Base-by-base conservation (phyloP, 257 asterid species). In the Penstemon eatonii region DNA sequence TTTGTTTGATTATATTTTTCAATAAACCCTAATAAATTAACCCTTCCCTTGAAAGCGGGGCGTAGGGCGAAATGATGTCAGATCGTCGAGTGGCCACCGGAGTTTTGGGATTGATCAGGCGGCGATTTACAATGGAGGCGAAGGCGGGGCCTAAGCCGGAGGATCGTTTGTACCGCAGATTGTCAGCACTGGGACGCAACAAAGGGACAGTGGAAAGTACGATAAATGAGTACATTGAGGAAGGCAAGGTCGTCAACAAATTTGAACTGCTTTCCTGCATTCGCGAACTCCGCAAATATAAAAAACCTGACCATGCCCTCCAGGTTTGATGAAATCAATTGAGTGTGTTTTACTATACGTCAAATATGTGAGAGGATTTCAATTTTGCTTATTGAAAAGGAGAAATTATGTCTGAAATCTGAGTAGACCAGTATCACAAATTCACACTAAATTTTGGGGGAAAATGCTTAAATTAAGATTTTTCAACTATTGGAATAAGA, bases 111-210 rank as follows among this genome's bases (percentile, higher is more conserved):
- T 25, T 25, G 33, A 25, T 25, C 1, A 1, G 33, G 33, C 33
- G 33, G 33, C 33, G 33, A 25, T 25, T 25, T 25, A 25, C 33
- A 25, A 25, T 25, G 33, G 33, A 25, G 33, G 33, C 33, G 33
- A 25, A 4, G 56, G 56, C 60, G 72, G 45, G 76, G 71, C 15
- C 61, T 60, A 55, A 46, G 19, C 47, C 68, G 65, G 18, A 45
- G 11, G 82, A 70, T 40, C 67, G 72, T 36, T 70, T 91, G 55
- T 91, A 88, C 79, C 82, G 80, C 67, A 76, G 92, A 73, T 59
- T 91, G 62, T 88, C 96, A 38, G 86, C 86, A 6, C 65, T 91
- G 85, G 92, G 95, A 13, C 49, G 46, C n/a, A 72, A 37, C 15
- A 69, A 69, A 63, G 85, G 88, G 8, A 65, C 79, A 9, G 96